These are phyloP conservation scores for Blepharisma undulans DNA, from an alignment of 169 alveolate species.

Conservation along the genomic window DNA sequence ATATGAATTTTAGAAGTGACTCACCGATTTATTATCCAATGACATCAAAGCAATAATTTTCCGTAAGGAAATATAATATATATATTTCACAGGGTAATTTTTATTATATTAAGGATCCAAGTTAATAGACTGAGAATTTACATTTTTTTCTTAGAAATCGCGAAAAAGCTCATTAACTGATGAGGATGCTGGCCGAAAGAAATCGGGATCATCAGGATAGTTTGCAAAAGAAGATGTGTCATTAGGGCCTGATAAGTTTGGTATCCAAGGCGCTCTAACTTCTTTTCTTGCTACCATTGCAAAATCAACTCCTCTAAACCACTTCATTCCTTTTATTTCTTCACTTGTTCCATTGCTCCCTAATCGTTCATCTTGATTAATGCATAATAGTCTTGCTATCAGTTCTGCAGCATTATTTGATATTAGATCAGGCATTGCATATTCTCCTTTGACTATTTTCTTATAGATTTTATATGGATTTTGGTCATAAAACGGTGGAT, in stretches of 20 bases:
- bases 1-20: neutral
- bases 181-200: neutral
- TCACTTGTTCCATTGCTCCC: neutral
- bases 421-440: neutral
- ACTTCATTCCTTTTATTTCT: conserved; percentile 9
- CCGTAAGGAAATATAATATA: neutral
- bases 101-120: neutral
- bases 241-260: conserved; percentile 67
- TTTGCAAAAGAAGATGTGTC: conserved; percentile 81
- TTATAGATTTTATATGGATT: conserved; percentile 21
- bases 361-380: neutral
- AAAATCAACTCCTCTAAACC: conserved; percentile 87
- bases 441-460: conserved; percentile 31
- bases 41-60: neutral
- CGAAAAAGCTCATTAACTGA: neutral
- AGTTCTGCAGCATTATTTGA: neutral
- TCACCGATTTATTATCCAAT: neutral
- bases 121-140: neutral
- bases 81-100: neutral
- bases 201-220: conserved; percentile 68
- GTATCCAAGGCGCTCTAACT: conserved; percentile 85
- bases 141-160: neutral
- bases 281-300: conserved; percentile 53
- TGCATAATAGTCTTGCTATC: neutral
- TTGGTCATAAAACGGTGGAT: conserved; percentile 50